phyloP scores from a whole-genome alignment of 1,139 yeast species.

The Nematodospora anomalae region DNA sequence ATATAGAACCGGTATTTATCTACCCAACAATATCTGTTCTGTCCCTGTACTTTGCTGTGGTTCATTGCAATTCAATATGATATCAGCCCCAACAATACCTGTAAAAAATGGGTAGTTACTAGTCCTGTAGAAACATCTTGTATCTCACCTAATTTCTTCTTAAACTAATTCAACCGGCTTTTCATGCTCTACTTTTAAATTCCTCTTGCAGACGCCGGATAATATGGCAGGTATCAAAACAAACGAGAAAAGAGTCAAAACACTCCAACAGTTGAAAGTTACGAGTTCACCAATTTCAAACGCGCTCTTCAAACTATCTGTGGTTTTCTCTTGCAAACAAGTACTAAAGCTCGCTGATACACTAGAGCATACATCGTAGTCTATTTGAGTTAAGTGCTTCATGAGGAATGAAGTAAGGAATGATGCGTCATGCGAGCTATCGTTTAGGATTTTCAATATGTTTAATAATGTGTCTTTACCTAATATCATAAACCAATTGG shows the following conservation, averaged over 20 bases:
- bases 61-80: too few relatives aligned
- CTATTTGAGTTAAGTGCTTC: not conserved
- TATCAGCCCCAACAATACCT: too few relatives aligned
- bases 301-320: slow-evolving; percentile 5
- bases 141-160: too few relatives aligned
- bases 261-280: slow-evolving; percentile 22
- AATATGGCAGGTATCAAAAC: slow-evolving; percentile 22
- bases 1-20: too few relatives aligned
- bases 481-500: slow-evolving; percentile 18
- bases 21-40: too few relatives aligned
- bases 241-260: slow-evolving; percentile 25
- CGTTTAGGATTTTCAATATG: slow-evolving; percentile 11
- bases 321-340: slow-evolving; percentile 4
- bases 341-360: not conserved
- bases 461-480: slow-evolving; percentile 27
- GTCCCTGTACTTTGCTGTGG: too few relatives aligned
- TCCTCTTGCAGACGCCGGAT: slow-evolving; percentile 3
- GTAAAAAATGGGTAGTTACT: too few relatives aligned
- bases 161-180: slow-evolving; percentile 4
- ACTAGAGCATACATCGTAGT: not conserved
- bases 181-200: not conserved
- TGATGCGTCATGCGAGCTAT: not conserved
- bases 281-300: slow-evolving; percentile 7
- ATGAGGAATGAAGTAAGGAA: not conserved
- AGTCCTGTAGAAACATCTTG: too few relatives aligned